These are phyloP conservation scores for Meripilus lineatus DNA, from an alignment of 1,284 basidiomycete genomes.

Conservation along the genomic window DNA sequence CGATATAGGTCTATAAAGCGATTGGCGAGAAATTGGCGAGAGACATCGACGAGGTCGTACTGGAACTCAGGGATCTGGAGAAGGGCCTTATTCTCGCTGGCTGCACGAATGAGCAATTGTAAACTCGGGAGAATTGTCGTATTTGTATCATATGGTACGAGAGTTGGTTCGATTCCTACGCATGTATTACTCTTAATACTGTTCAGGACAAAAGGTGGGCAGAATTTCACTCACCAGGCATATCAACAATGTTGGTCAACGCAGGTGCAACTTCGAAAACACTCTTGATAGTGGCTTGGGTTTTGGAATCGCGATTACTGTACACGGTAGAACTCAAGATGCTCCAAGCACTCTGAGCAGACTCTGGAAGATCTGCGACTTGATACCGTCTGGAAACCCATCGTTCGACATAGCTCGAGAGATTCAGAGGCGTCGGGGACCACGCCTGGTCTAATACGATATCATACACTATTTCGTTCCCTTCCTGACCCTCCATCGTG, in stretches of 20 bases:
- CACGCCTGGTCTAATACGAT: constrained; percentile 40
- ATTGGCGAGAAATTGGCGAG: constrained; percentile 38
- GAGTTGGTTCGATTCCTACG: constrained; percentile 31
- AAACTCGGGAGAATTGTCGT: constrained; percentile 34
- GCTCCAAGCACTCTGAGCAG: constrained; percentile 27
- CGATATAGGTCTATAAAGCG: constrained; percentile 33
- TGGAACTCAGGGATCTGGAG: constrained; percentile 30
- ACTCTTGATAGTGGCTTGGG: constrained; percentile 37
- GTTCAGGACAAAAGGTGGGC: too few relatives aligned
- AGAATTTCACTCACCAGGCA: constrained; percentile 18
- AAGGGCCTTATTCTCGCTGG: constrained; percentile 17
- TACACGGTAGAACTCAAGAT: constrained; percentile 36
- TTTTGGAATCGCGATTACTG: constrained; percentile 28
- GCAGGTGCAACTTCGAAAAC: constrained; percentile 33
- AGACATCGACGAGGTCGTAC: constrained; percentile 37
- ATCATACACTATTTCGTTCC: constrained; percentile 41
- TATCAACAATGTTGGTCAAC: constrained; percentile 30
- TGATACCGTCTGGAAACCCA: constrained; percentile 36
- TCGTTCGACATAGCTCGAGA: constrained; percentile 26
- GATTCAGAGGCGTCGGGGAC: constrained; percentile 29
- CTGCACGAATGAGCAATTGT: constrained; percentile 29
- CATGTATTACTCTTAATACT: too few relatives aligned
- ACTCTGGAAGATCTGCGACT: constrained; percentile 21
- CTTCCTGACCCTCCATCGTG: constrained; percentile 39
- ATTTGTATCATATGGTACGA: constrained; percentile 35